A percentile compares a stretch with the other conserved stretches of the same genome.
These are phyloP conservation scores for Earliella scabrosa DNA, from an alignment of 1,284 basidiomycete species.

Conservation along the genomic window DNA sequence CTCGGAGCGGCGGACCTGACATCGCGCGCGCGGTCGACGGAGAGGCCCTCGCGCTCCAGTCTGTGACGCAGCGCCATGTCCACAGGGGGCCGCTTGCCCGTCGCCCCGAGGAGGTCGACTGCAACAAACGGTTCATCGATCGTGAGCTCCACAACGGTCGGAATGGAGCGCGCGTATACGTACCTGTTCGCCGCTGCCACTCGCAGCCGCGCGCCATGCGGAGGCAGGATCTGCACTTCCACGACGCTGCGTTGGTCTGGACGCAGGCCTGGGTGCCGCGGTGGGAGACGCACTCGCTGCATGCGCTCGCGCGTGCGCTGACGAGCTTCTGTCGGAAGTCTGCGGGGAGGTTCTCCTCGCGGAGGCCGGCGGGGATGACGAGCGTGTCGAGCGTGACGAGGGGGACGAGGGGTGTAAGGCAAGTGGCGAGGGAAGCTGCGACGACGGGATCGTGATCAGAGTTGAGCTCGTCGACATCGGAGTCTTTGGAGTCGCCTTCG, in stretches of 20 bases:
- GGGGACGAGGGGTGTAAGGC: too few relatives aligned
- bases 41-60: background rate
- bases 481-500: too few relatives aligned
- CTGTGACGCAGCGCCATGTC: background rate
- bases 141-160: too few relatives aligned
- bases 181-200: background rate
- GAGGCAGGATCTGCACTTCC: background rate
- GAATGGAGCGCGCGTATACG: too few relatives aligned
- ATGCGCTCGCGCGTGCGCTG: background rate
- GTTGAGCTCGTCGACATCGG: too few relatives aligned
- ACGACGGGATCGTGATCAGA: too few relatives aligned
- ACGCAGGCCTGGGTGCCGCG: background rate
- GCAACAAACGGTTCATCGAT: too few relatives aligned
- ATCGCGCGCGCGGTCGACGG: background rate
- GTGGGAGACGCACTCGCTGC: background rate
- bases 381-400: background rate
- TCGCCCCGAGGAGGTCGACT: background rate
- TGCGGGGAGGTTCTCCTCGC: background rate
- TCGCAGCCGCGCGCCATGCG: background rate
- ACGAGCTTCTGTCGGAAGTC: background rate
- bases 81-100: background rate
- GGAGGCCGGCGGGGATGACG: background rate
- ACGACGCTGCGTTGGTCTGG: background rate
- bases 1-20: too few relatives aligned
- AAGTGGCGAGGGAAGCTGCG: too few relatives aligned